phyloP scores from a whole-genome alignment of 139 green algal species.

The Desmodesmus armatus region DNA sequence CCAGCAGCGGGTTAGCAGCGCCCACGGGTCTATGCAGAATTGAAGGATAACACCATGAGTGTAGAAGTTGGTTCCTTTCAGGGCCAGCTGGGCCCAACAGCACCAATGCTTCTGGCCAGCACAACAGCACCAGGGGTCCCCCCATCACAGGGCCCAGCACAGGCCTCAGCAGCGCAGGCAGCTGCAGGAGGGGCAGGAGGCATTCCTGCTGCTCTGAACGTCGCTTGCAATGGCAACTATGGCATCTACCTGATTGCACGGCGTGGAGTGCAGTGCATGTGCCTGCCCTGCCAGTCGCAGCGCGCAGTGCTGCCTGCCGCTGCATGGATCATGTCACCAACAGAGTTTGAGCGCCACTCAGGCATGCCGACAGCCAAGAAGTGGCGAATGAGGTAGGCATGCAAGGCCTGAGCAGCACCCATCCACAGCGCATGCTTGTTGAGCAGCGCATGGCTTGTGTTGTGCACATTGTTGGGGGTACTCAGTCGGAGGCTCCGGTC shows the following conservation, averaged over 20 bases:
- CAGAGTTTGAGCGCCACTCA: slow-evolving; percentile 81
- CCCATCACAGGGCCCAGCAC: background rate
- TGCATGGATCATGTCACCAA: slow-evolving; percentile 64
- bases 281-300: slow-evolving; percentile 13
- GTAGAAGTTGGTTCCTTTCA: no score
- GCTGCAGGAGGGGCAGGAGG: background rate
- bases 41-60: no score
- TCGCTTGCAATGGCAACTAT: slow-evolving; percentile 50
- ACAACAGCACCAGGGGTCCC: background rate
- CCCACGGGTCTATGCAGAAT: no score
- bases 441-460: background rate
- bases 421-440: background rate
- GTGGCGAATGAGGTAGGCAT: slow-evolving; percentile 72
- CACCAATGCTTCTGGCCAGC: no score
- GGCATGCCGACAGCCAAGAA: slow-evolving; percentile 80
- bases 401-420: background rate
- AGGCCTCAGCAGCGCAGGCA: background rate
- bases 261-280: slow-evolving; percentile 44
- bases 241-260: slow-evolving; percentile 45
- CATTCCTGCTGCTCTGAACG: background rate
- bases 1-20: no score
- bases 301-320: no score
- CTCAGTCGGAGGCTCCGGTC: background rate
- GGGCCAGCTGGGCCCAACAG: no score
- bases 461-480: background rate